Base-by-base conservation (phyloP, 768 basidiomycete genomes). In the Hypholoma fasciculare region DNA sequence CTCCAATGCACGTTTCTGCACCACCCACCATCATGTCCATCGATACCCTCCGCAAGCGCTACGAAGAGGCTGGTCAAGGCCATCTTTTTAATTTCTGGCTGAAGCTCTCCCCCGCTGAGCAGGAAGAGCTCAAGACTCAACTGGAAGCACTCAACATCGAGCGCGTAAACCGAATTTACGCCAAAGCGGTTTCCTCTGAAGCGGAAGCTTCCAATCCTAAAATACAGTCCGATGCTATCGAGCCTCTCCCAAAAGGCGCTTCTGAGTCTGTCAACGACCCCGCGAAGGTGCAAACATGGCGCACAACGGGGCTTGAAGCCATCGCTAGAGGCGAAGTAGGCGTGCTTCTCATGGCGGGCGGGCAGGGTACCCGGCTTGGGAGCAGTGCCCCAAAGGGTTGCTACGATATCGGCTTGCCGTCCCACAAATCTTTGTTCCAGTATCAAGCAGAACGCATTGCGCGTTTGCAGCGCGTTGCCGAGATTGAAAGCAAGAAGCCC, bases 311-410 rank as follows among this genome's bases (percentile, higher is more conserved):
- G 36, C 77, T 98, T 39, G 75, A 85, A 40, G 95, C 96, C 48
- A 86, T 98, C 67, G 82, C 88, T 16, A 74, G 82, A 37, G 89
- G 93, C 60, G 78, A 93, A 65, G 95, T 98, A 39, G 97, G 88
- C n/a, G 96, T 98, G 9, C 80, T 99, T 47, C 83, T 99, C 64
- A 93, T 99, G 91, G 97, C 97, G 7, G 97, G 97, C 40, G 97
- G 97, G 1, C 97, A 99, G 75, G 97, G 97, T 13, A 97, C 96
- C 17, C 82, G 97, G 55, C 77, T 99, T 43, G 97, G 97, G 30
- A 94, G 92, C 67, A 84, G 82, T 30, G 90, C 90, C 5, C 97
- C 97, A 19, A 99, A 99, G 70, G 97, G 97, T 4, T 97, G 96
- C 78, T 98, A 98, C 74, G 95, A 98, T 71, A 98, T 99, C 64